phyloP scores from a whole-genome alignment of 2,329 filamentous ascomycete species.

The Torrubiellomyces zombiae region DNA sequence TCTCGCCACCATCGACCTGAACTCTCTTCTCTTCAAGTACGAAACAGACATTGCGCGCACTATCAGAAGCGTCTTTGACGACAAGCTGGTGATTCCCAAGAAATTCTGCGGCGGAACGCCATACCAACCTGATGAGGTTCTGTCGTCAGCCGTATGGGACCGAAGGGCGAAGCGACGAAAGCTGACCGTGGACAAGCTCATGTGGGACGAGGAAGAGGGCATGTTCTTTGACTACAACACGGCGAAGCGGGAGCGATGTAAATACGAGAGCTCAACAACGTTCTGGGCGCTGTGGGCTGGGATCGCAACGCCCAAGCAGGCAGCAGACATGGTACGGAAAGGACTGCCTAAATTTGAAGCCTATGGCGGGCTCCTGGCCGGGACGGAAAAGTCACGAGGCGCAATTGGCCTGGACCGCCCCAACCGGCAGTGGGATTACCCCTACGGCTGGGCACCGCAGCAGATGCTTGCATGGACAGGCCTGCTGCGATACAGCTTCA shows the following conservation, averaged over 20 bases:
- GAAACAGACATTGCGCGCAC: conserved; percentile 81
- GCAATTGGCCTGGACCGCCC: conserved; percentile 63
- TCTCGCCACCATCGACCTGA: conserved; percentile 84
- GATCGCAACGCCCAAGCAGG: conserved; percentile 69
- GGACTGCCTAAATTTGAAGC: conserved; percentile 79
- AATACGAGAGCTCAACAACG: conserved; percentile 82
- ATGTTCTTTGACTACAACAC: conserved; percentile 99
- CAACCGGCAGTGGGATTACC: conserved; percentile 96
- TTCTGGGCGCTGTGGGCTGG: conserved; percentile 98
- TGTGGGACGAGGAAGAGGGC: conserved; percentile 81
- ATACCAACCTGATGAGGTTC: conserved; percentile 49
- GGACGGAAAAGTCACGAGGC: conserved; percentile 79
- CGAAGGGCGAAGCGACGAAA: conserved; percentile 73
- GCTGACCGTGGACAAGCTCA: conserved; percentile 73
- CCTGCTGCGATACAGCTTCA: conserved; percentile 78
- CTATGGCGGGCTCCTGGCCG: conserved; percentile 73
- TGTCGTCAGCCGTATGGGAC: conserved; percentile 81
- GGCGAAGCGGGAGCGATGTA: conserved; percentile 58
- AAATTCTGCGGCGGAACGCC: conserved; percentile 59
- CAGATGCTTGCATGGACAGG: conserved; percentile 97
- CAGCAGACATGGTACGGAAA: conserved; percentile 62
- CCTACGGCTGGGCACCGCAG: conserved; percentile 95
- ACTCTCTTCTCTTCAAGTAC: conserved; percentile 92
- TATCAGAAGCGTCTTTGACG: conserved; percentile 71
- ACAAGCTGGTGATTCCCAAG: conserved; percentile 63